phyloP scores from a whole-genome alignment of 768 basidiomycete genomes.

The Calocybe indica region DNA sequence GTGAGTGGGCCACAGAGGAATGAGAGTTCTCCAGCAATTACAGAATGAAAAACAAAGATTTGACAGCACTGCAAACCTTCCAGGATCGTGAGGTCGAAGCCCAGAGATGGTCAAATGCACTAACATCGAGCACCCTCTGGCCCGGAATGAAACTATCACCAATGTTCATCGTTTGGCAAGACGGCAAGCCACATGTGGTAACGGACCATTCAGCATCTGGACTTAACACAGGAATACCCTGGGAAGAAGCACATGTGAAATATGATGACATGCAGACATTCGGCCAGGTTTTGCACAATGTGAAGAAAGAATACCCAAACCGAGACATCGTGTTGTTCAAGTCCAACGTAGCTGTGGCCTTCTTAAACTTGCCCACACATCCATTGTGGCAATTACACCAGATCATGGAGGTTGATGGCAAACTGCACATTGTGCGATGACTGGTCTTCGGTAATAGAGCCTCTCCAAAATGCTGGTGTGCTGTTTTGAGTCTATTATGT shows the following conservation, averaged over 20 bases:
- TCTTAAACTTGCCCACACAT: conserved; percentile 23
- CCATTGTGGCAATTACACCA: conserved; percentile 29
- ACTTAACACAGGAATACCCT: conserved; percentile 13
- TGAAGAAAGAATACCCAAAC: background rate
- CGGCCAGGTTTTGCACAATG: conserved; percentile 9
- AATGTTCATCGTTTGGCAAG: conserved; percentile 13
- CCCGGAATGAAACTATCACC: conserved; percentile 13
- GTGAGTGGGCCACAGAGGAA: background rate
- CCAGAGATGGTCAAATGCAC: conserved; percentile 3
- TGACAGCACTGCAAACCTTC: conserved; percentile 3
- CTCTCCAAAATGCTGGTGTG: conserved; percentile 19
- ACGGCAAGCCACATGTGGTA: conserved; percentile 13
- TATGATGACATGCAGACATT: conserved; percentile 19
- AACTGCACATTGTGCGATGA: conserved; percentile 17
- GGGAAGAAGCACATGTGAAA: conserved; percentile 12
- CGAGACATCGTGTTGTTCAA: conserved; percentile 16
- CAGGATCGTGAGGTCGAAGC: conserved; percentile 2
- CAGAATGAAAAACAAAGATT: background rate
- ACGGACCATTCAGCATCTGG: conserved; percentile 16
- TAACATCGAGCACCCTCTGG: background rate
- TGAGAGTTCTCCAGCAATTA: conserved; percentile 1
- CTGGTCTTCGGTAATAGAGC: conserved; percentile 21
- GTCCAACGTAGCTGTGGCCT: conserved; percentile 22
- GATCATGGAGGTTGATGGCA: conserved; percentile 18
- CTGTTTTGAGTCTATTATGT: conserved; percentile 18